Evolutionary conservation across 257 asterid genomes (phyloP).

Genomic region (Agastache rugosa): DNA sequence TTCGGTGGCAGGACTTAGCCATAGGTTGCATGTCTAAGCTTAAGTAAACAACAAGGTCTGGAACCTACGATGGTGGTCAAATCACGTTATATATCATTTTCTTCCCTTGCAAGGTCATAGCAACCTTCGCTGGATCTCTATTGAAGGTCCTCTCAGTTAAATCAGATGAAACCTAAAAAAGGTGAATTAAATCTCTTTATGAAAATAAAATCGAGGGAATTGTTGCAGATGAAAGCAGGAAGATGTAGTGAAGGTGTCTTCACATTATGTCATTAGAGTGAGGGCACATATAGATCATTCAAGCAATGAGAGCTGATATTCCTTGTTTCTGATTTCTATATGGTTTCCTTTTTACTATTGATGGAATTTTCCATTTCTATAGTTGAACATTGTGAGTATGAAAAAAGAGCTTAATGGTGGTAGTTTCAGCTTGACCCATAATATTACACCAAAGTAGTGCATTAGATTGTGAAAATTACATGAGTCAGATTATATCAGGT

Average conservation of each 20-base stretch:
- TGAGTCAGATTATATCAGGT: background rate
- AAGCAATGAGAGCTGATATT: background rate
- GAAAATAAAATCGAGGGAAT: background rate
- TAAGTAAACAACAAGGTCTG: too few relatives aligned
- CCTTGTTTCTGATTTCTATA: background rate
- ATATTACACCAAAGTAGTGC: background rate
- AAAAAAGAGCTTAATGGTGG: background rate
- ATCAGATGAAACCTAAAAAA: background rate
- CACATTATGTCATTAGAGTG: background rate
- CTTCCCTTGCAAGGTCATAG: too few relatives aligned
- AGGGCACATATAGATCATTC: background rate
- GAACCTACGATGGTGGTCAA: too few relatives aligned
- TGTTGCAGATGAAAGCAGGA: background rate
- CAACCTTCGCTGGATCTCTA: too few relatives aligned
- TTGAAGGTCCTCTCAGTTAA: background rate
- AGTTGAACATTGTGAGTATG: background rate
- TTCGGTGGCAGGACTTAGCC: too few relatives aligned
- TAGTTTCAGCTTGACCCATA: background rate
- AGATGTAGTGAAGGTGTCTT: background rate
- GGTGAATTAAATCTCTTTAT: background rate
- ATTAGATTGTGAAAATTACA: background rate
- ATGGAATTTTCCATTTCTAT: background rate
- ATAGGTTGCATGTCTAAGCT: too few relatives aligned
- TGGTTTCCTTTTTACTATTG: background rate
- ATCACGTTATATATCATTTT: too few relatives aligned